phyloP scores from a whole-genome alignment of 108 stramenopile genomes.

The Cyclotella distinguenda region DNA sequence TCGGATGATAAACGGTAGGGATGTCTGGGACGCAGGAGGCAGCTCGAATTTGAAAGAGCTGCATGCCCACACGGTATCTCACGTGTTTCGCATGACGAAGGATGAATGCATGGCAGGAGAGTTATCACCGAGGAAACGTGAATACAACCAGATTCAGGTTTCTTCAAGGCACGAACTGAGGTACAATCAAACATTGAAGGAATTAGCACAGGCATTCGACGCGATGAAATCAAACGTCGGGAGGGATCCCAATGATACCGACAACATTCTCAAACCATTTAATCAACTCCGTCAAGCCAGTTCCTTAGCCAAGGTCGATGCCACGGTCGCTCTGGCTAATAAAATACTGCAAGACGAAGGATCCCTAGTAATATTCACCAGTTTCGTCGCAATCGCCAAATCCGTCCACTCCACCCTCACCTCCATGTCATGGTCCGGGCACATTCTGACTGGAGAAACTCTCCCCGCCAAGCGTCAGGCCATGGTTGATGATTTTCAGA shows the following conservation, averaged over 20 bases:
- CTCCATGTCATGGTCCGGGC: slow-evolving; percentile 61
- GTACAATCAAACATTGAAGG: slow-evolving; percentile 60
- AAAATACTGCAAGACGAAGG: slow-evolving; percentile 58
- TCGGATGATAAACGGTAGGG: slow-evolving; percentile 36
- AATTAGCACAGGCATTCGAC: slow-evolving; percentile 49
- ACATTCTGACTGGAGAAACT: slow-evolving; percentile 72
- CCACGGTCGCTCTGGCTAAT: slow-evolving; percentile 59
- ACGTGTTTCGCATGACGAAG: slow-evolving; percentile 79
- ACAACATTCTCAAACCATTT: slow-evolving; percentile 60
- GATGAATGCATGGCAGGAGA: slow-evolving; percentile 72
- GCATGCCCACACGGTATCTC: slow-evolving; percentile 54
- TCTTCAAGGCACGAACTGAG: slow-evolving; percentile 51
- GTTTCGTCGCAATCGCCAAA: slow-evolving; percentile 71
- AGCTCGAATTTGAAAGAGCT: slow-evolving; percentile 43
- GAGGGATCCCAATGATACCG: slow-evolving; percentile 10
- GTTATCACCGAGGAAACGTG: slow-evolving; percentile 65
- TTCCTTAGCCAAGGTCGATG: slow-evolving; percentile 64
- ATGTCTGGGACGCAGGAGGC: slow-evolving; percentile 61
- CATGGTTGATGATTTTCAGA: slow-evolving; percentile 81
- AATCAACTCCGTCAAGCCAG: slow-evolving; percentile 51
- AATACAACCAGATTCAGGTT: slow-evolving; percentile 60
- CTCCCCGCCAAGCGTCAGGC: slow-evolving; percentile 64
- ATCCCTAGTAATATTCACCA: slow-evolving; percentile 65
- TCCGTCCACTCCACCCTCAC: slow-evolving; percentile 54
- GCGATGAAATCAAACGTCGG: slow-evolving; percentile 17